These are phyloP conservation scores for Prunus davidiana DNA, from an alignment of 306 rosid species.

Conservation along the genomic window DNA sequence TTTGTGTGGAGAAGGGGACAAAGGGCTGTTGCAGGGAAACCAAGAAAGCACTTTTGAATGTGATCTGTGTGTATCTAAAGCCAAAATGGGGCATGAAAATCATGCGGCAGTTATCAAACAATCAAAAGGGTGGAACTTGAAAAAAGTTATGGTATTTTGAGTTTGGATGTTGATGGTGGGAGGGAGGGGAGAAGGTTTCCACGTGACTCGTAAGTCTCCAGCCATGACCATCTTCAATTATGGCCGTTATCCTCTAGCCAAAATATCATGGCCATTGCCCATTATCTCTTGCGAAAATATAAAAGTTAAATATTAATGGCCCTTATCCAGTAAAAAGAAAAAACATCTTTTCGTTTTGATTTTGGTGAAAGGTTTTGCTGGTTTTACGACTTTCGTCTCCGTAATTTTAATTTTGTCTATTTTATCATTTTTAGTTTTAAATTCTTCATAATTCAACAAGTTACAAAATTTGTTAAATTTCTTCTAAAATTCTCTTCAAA, in stretches of 20 bases:
- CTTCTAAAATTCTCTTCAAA: no score
- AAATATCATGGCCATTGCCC: not conserved
- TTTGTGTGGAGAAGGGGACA: constrained; percentile 40
- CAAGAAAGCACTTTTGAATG: constrained; percentile 60
- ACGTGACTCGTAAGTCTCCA: not conserved
- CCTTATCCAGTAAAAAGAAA: no score
- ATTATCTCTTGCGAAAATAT: not conserved
- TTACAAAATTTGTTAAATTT: no score
- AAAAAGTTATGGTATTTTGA: not conserved
- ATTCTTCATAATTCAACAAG: no score
- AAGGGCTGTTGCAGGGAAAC: constrained; percentile 47
- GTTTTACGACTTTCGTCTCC: no score
- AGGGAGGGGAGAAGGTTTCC: not conserved
- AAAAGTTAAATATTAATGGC: not conserved
- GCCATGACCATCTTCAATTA: not conserved
- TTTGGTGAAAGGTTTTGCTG: no score
- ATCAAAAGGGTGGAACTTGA: constrained; percentile 28
- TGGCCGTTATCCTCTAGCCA: not conserved
- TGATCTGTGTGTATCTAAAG: constrained; percentile 8
- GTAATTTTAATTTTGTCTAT: no score
- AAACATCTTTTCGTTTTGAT: no score
- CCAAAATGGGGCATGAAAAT: constrained; percentile 30
- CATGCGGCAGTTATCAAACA: constrained; percentile 43
- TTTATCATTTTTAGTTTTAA: no score
- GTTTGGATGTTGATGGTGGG: not conserved